Base-by-base conservation (phyloP, 805 yeast species). In the Barnettozyma pratensis region DNA sequence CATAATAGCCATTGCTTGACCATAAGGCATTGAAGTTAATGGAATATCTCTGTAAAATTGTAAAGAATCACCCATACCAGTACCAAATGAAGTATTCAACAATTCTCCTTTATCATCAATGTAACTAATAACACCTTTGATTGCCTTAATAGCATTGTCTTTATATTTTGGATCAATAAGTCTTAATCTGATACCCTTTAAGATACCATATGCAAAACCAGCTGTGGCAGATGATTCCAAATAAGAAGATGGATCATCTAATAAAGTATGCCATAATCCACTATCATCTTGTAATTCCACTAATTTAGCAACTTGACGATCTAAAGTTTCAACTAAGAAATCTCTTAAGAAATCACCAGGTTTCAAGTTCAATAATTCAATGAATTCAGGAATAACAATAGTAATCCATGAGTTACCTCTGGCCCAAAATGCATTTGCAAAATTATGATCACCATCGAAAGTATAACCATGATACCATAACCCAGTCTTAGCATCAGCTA, bases 401-500 rank as follows among this genome's bases (percentile, higher is more conserved):
- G 52, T 49, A 19, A 49, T 49, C 52, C 52, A 49, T 10, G 52
- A 49, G n/a, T 49, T 49, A 27, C 52, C 52, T 42, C 52, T 46
- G 4, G 52, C 52, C 52, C 52, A 49, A n/a, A 49, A 49, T 10
- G 52, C 52, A 8, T 46, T 39, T 4, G 52, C 52, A 40, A 29
- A 49, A 28, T 49, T 49, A 32, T 49, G 52, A 40, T 49, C 42
- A 36, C 52, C 52, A 7, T 46, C 52, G 42, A 49, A 49, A 30
- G 52, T 49, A 28, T 46, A 49, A 19, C 52, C 52, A 43, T 49
- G 52, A 32, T 41, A 49, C 52, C 52, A 49, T 28, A 49, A 37
- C 12, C 52, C 52, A 6, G 49, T 49, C 36, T 27, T 7, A 28
- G 52, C 49, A 49, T 49, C 41, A 30, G 37, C 32, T 6, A 49